Conservation (phyloP, 140 eudicot species). For the Anethum foeniculum region DNA sequence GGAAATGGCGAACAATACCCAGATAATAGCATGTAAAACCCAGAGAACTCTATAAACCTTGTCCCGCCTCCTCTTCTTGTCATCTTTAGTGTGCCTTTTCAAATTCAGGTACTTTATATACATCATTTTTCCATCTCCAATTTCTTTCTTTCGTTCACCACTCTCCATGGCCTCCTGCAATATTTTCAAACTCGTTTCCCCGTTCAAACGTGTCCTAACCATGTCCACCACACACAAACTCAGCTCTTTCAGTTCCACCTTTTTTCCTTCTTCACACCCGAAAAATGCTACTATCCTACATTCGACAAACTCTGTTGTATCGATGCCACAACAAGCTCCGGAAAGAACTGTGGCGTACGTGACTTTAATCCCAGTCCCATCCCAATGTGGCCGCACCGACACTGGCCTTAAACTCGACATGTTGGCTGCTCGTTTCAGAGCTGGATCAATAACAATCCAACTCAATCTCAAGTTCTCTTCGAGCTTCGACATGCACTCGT, state of each 20-base stretch:
- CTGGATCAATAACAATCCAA: conserved; percentile 45
- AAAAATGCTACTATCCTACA: conserved; percentile 25
- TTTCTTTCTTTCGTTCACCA: conserved; percentile 18
- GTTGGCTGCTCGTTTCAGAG: conserved; percentile 25
- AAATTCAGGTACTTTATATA: conserved; percentile 18
- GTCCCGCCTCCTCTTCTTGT: not conserved
- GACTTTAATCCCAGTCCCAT: conserved; percentile 23
- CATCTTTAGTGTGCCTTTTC: conserved; percentile 1
- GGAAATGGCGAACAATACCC: not conserved
- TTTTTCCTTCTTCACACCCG: conserved; percentile 24
- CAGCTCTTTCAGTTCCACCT: conserved; percentile 26
- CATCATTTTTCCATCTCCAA: not conserved
- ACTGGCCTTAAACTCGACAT: conserved; percentile 32
- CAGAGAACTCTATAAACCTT: not conserved
- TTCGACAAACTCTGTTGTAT: conserved; percentile 16
- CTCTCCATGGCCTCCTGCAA: conserved; percentile 19
- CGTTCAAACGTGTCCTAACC: conserved; percentile 25
- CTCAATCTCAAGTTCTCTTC: conserved; percentile 23
- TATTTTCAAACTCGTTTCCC: conserved; percentile 27
- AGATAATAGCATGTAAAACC: not conserved
- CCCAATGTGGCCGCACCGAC: conserved; percentile 35
- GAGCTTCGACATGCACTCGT: not conserved
- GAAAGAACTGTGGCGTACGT: conserved; percentile 25
- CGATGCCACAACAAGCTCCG: not conserved
- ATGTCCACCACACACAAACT: conserved; percentile 36